Evolutionary conservation across 23 red algal genomes (phyloP).

Genomic region (Gracilaria domingensis): DNA sequence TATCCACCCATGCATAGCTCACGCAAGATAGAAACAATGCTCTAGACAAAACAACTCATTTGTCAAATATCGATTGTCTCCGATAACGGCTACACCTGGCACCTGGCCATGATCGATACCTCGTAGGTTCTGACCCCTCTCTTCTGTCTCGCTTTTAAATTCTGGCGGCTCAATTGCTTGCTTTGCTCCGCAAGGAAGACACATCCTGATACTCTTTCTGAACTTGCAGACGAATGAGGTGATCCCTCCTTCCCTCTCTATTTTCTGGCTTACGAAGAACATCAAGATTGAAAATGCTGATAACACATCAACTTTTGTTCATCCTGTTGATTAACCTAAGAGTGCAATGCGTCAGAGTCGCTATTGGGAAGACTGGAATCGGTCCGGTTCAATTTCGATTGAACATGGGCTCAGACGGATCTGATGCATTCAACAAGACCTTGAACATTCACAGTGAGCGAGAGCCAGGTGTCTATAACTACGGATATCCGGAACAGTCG

Average conservation of each 20-base stretch:
- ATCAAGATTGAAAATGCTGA: neutral
- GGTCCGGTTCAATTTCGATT: neutral
- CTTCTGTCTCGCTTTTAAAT: constrained; percentile 1
- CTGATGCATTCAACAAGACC: neutral
- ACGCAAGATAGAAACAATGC: neutral
- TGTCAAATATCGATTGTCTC: constrained; percentile 31
- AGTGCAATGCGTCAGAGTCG: constrained; percentile 8
- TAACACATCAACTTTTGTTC: neutral
- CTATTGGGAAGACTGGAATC: neutral
- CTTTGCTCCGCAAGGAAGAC: neutral
- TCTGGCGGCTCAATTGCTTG: neutral
- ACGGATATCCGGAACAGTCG: neutral
- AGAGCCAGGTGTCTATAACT: neutral
- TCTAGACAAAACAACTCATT: neutral
- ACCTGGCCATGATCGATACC: neutral
- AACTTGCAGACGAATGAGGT: neutral
- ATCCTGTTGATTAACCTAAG: neutral
- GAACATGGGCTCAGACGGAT: neutral
- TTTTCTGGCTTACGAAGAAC: neutral
- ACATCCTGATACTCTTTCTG: neutral
- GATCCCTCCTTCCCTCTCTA: neutral
- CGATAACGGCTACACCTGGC: constrained; percentile 10
- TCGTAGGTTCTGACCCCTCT: neutral
- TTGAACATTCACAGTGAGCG: neutral
- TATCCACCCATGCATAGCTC: neutral